Evolutionary conservation across 345 rosid species (phyloP), one percentile per base, ranked within the genome.

Genomic region (Gossypium sturtianum): DNA sequence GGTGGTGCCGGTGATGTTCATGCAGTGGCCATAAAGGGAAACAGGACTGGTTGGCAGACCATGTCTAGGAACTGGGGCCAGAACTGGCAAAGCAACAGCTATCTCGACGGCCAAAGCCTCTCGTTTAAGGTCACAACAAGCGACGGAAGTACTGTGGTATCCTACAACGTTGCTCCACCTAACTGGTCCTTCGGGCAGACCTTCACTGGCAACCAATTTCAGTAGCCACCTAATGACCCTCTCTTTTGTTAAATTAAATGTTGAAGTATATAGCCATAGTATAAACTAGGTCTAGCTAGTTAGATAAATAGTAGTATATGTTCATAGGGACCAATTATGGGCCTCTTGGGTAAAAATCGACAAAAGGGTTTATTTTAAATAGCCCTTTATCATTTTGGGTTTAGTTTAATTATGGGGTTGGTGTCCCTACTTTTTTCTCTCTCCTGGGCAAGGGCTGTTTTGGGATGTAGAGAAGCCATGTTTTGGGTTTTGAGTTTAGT

Each of bases 11-110:
- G 96, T 11, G 96, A 90, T 67, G 91, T 90, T 8, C 90, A 86
- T 75, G 72, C 93, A 0, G 93, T 44, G 63, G 60, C 83, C 53
- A 73, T 89, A 67, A 90, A 90, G 74, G 96, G 96, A 0, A 86
- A 91, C 2, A 85, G 82, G 72, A 89, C 91, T 1, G 90, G 93
- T 3, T 90, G 96, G 96, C 93, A 89, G 78, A 52, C 88, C 0
- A 89, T 90, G 96, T 87, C 96, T 2, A 85, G 96, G 13, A 90
- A 90, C 85, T 90, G 96, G 96, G 96, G 96, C 74, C 93, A 89
- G 58, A 90, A 90, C 84, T 90, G 95, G 95, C 95, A 90, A 71
- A 88, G 89, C 80, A 88, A 88, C 85, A 79, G 66, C 68, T 83
- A 86, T 76, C 84, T 90, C 34, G 85, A 89, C 48, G 93, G 96